Evolutionary conservation across 2,329 filamentous ascomycete species (phyloP).

Genomic region (Trichophyton schoenleinii): DNA sequence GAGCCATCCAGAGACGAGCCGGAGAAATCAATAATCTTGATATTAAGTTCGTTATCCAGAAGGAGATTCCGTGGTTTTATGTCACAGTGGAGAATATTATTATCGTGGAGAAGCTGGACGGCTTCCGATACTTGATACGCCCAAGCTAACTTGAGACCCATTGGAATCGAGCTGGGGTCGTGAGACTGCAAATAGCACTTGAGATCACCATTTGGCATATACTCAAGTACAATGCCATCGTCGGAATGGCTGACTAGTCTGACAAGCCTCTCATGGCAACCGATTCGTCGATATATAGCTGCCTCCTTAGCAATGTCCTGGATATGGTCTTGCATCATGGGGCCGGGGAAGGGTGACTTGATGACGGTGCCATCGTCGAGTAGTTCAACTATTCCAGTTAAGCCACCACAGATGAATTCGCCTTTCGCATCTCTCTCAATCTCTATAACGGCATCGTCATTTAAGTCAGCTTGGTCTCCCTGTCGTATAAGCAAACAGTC

Average conservation of each 20-base stretch:
- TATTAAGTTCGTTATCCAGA: constrained; percentile 23
- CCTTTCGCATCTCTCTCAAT: constrained; percentile 4
- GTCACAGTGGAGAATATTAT: constrained; percentile 31
- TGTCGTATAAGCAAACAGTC: not conserved
- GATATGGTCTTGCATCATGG: constrained; percentile 2
- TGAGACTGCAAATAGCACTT: constrained; percentile 4
- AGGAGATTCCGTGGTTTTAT: constrained; percentile 31
- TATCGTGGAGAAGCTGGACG: constrained; percentile 25
- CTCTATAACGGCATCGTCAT: not conserved
- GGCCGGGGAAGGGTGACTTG: constrained; percentile 5
- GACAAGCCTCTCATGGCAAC: constrained; percentile 5
- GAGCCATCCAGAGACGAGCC: constrained; percentile 23
- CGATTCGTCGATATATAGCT: constrained; percentile 3
- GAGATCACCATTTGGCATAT: constrained; percentile 8
- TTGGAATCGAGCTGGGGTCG: not conserved
- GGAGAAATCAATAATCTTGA: constrained; percentile 29
- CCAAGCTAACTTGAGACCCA: constrained; percentile 19
- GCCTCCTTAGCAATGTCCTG: constrained; percentile 7
- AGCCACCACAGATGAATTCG: constrained; percentile 4
- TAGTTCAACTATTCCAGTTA: constrained; percentile 9
- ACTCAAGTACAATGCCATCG: constrained; percentile 5
- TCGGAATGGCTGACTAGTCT: constrained; percentile 3
- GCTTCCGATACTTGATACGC: constrained; percentile 24
- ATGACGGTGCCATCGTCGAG: constrained; percentile 4
- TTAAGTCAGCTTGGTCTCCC: not conserved